phyloP scores from a whole-genome alignment of 179 eudicot genomes.

The Heliamphora pulchella region DNA sequence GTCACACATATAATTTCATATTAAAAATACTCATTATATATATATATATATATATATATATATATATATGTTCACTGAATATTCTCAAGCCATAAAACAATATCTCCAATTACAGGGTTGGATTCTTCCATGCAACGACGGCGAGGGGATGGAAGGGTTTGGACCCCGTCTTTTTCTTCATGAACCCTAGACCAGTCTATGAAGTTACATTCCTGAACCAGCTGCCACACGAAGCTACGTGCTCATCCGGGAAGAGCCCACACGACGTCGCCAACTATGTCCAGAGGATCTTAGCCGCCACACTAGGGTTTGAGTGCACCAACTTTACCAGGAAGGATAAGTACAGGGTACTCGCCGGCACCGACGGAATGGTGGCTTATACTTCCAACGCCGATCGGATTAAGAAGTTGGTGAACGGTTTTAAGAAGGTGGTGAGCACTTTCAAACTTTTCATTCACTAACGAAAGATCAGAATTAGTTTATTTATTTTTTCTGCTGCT shows the following conservation, averaged over 20 bases:
- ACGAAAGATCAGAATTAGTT: neutral
- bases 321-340: slow-evolving; percentile 81
- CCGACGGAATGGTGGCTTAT: slow-evolving; percentile 58
- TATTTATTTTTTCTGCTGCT: neutral
- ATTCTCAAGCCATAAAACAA: too few species aligned
- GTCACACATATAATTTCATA: too few species aligned
- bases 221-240: slow-evolving; percentile 78
- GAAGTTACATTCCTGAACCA: slow-evolving; percentile 88
- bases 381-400: slow-evolving; percentile 18
- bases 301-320: slow-evolving; percentile 87
- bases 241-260: slow-evolving; percentile 84
- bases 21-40: too few species aligned
- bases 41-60: too few species aligned
- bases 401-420: slow-evolving; percentile 21
- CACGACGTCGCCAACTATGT: slow-evolving; percentile 92
- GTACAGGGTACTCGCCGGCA: slow-evolving; percentile 79
- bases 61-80: too few species aligned
- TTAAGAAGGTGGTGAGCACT: slow-evolving; percentile 38
- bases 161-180: slow-evolving; percentile 89
- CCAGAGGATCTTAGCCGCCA: slow-evolving; percentile 73
- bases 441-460: slow-evolving; percentile 47
- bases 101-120: slow-evolving; percentile 22
- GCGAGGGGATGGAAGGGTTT: slow-evolving; percentile 87
- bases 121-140: slow-evolving; percentile 85
- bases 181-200: slow-evolving; percentile 85